Evolutionary conservation across 345 rosid genomes (phyloP).

Genomic region (Populus ilicifolia): DNA sequence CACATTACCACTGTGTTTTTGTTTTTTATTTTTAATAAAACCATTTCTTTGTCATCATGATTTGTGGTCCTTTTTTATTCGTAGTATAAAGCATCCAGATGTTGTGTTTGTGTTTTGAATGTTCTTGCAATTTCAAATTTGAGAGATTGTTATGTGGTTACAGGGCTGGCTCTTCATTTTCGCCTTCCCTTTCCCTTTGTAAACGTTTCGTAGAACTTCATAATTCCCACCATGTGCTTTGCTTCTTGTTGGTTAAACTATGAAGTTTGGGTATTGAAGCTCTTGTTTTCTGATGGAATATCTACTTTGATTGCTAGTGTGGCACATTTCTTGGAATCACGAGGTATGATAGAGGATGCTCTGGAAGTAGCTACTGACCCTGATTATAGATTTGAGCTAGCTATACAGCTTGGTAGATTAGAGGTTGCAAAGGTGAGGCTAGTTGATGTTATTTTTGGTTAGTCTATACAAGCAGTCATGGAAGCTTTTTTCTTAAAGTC

Average conservation of each 20-base stretch:
- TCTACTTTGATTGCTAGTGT: slow-evolving; percentile 52
- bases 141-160: neutral
- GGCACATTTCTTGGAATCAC: slow-evolving; percentile 97
- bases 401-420: slow-evolving; percentile 89
- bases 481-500: neutral
- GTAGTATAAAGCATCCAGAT: neutral
- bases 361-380: slow-evolving; percentile 95
- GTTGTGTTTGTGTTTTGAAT: no score
- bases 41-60: neutral
- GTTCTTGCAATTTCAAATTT: neutral
- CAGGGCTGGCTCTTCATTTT: neutral
- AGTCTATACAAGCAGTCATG: neutral
- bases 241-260: neutral
- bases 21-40: neutral
- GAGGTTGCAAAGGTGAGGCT: slow-evolving; percentile 80
- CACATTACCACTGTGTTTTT: no score
- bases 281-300: slow-evolving; percentile 9
- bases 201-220: neutral
- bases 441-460: slow-evolving; percentile 2
- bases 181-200: no score
- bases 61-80: neutral
- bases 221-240: neutral
- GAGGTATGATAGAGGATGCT: slow-evolving; percentile 95
- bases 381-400: slow-evolving; percentile 92
- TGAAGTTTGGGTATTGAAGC: neutral